These are phyloP conservation scores for Aspergillus caelatus DNA, from an alignment of 2,329 filamentous ascomycete species.

Conservation along the genomic window DNA sequence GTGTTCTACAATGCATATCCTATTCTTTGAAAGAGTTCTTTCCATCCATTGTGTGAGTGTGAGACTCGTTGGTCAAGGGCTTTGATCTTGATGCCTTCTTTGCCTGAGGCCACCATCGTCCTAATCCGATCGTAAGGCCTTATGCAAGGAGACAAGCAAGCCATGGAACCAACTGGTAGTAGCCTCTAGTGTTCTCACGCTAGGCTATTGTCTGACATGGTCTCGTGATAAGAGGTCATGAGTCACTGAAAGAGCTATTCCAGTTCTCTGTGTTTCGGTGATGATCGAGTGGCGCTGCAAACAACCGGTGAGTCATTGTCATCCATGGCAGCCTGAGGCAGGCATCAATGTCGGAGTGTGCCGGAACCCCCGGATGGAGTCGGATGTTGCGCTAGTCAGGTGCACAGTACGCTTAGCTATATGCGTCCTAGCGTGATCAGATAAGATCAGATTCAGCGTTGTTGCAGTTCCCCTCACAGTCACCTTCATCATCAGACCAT, in stretches of 20 bases:
- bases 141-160: neutral
- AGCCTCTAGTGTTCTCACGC: neutral
- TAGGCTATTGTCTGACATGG: neutral
- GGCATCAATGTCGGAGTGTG: neutral
- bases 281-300: neutral
- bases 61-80: neutral
- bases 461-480: conserved; percentile 4
- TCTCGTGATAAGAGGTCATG: neutral
- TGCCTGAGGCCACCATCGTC: neutral
- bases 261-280: neutral
- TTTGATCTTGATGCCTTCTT: neutral
- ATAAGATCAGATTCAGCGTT: conserved; percentile 35
- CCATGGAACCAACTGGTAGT: neutral
- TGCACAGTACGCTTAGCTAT: neutral
- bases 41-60: neutral
- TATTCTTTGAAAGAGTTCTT: neutral
- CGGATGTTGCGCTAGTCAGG: conserved; percentile 1
- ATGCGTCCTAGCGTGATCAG: conserved; percentile 29
- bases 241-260: neutral
- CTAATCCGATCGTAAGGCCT: neutral
- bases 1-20: neutral
- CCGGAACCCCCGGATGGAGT: conserved; percentile 4
- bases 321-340: neutral
- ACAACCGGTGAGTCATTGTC: neutral
- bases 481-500: conserved; percentile 3